Percentiles rank a stretch among this genome's conserved stretches.
phyloP scores from a whole-genome alignment of 139 green algal species.

The Chlamydomonas eustigma region DNA sequence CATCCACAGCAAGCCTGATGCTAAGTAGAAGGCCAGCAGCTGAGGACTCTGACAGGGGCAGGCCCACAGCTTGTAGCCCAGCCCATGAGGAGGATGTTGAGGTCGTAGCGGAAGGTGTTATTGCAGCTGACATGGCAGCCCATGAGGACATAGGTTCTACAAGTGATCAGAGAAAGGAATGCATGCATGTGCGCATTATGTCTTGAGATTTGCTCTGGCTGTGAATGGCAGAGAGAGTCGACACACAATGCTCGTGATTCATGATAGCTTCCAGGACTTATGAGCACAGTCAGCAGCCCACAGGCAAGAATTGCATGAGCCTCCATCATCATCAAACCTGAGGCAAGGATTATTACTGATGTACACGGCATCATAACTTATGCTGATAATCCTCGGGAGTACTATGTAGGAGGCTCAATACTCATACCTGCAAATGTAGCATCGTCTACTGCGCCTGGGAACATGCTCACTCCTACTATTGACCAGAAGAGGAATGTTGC shows the following conservation, averaged over 20 bases:
- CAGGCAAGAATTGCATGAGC: too few species aligned
- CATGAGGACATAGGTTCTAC: slow-evolving; percentile 8
- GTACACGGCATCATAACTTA: background rate
- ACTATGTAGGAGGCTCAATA: background rate
- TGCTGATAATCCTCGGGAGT: background rate
- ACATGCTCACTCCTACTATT: slow-evolving; percentile 34
- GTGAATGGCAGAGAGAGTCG: too few species aligned
- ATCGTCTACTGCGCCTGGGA: slow-evolving; percentile 45
- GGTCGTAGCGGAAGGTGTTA: background rate
- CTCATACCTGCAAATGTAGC: slow-evolving; percentile 11
- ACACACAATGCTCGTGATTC: too few species aligned
- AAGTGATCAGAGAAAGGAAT: too few species aligned
- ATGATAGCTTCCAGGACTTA: too few species aligned
- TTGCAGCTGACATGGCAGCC: slow-evolving; percentile 1
- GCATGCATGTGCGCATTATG: background rate
- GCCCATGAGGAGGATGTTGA: background rate
- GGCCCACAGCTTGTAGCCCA: background rate
- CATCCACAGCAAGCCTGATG: slow-evolving; percentile 82
- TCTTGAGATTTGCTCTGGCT: too few species aligned
- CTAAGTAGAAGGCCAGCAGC: slow-evolving; percentile 55
- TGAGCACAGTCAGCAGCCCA: too few species aligned
- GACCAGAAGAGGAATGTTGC: slow-evolving; percentile 87
- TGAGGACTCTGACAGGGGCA: background rate
- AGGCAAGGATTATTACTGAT: too few species aligned
- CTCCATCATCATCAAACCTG: too few species aligned